Percentiles rank a stretch among this genome's conserved stretches.
Evolutionary conservation across 139 green algal genomes (phyloP).

Genomic region (Chlamydomonas sphaeroides): DNA sequence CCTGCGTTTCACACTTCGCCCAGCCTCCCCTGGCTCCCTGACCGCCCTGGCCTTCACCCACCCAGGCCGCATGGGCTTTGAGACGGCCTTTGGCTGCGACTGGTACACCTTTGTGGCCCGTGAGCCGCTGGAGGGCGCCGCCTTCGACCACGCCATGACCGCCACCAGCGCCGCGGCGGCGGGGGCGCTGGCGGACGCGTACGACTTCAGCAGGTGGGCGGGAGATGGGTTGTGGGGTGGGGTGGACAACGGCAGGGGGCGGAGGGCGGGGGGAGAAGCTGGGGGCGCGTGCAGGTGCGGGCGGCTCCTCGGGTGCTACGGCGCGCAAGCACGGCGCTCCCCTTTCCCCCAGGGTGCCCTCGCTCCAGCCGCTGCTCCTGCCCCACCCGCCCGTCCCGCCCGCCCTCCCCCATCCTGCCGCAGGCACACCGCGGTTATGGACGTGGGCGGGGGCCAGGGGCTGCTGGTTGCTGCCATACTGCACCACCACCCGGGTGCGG

Average conservation of each 20-base stretch:
- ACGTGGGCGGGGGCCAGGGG: constrained; percentile 24
- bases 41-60: not conserved
- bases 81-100: constrained; percentile 23
- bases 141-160: constrained; percentile 31
- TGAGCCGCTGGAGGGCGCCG: not conserved
- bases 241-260: no score
- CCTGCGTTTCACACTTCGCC: no score
- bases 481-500: constrained; percentile 3
- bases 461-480: constrained; percentile 14
- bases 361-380: not conserved
- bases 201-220: constrained; percentile 10
- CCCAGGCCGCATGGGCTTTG: constrained; percentile 26
- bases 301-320: no score
- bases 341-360: no score
- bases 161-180: constrained; percentile 2
- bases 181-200: not conserved
- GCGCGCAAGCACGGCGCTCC: no score
- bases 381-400: not conserved
- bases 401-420: not conserved
- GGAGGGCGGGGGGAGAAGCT: no score
- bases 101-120: constrained; percentile 6
- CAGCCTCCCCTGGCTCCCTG: not conserved
- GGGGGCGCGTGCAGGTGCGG: no score
- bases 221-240: no score
- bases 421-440: constrained; percentile 17